Percentiles rank a stretch among this genome's conserved stretches.
phyloP scores from a whole-genome alignment of 345 rosid genomes.

The Gossypium arboreum region DNA sequence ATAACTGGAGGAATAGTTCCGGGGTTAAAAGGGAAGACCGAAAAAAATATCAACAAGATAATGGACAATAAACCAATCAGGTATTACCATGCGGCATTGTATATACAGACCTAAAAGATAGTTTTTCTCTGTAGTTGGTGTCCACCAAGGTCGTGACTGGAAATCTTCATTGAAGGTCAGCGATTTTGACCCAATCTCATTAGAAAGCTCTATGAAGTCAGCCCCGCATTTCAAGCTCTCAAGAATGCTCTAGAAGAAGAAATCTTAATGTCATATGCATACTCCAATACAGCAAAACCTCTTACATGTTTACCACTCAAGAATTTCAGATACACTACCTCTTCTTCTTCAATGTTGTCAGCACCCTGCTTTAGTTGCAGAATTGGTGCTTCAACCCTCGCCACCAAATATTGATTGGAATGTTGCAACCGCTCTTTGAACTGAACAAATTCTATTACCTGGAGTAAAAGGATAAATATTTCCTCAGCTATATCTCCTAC shows the following conservation, averaged over 20 bases:
- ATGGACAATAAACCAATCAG: not conserved
- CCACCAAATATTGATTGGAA: slow-evolving; percentile 76
- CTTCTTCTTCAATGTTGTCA: slow-evolving; percentile 67
- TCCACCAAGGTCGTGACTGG: slow-evolving; percentile 95
- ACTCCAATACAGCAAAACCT: slow-evolving; percentile 8
- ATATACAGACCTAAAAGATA: slow-evolving; percentile 70
- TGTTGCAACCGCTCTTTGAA: slow-evolving; percentile 81
- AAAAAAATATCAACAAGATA: not conserved
- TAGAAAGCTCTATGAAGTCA: slow-evolving; percentile 70
- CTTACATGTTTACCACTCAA: not conserved
- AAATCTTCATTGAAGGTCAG: slow-evolving; percentile 85
- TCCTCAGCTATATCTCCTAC: not conserved
- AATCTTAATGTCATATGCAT: slow-evolving; percentile 2
- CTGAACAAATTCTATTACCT: slow-evolving; percentile 96
- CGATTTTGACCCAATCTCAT: slow-evolving; percentile 67
- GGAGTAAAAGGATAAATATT: slow-evolving; percentile 26
- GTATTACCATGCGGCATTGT: not conserved
- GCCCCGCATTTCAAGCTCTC: slow-evolving; percentile 62
- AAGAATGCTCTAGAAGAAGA: slow-evolving; percentile 56
- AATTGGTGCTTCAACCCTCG: slow-evolving; percentile 63
- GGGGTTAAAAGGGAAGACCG: not conserved
- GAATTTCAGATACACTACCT: slow-evolving; percentile 35
- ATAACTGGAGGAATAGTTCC: not conserved
- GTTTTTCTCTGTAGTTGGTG: slow-evolving; percentile 76
- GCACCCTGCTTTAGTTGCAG: slow-evolving; percentile 80